Evolutionary conservation across 805 yeast genomes (phyloP).

Genomic region (Myxozyma nipponensis): DNA sequence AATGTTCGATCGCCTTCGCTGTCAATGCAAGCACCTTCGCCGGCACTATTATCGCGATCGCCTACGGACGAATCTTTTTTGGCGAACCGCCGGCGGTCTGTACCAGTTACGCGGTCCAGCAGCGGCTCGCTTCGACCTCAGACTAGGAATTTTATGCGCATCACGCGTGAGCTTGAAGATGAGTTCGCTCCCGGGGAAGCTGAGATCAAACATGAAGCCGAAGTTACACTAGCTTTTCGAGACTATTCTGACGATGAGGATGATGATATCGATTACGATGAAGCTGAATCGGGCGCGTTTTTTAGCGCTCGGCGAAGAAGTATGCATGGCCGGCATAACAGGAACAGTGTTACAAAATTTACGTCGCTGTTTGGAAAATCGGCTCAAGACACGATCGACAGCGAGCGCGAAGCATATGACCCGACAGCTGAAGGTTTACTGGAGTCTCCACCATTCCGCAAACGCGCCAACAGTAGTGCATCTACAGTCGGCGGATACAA

Average conservation of each 20-base stretch:
- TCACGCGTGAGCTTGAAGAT: constrained; percentile 25
- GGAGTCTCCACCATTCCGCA: constrained; percentile 6
- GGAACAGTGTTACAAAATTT: not conserved
- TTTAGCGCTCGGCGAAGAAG: not conserved
- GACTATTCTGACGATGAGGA: constrained; percentile 7
- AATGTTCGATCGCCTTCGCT: not conserved
- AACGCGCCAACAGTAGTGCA: not conserved
- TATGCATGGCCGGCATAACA: not conserved
- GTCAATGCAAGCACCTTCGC: not conserved
- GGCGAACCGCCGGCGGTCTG: constrained; percentile 21
- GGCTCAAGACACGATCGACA: not conserved
- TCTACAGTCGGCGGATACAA: not conserved
- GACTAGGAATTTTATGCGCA: constrained; percentile 24
- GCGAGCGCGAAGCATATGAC: no score
- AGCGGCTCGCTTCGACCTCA: constrained; percentile 27
- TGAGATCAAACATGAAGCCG: constrained; percentile 30
- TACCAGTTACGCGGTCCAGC: constrained; percentile 21
- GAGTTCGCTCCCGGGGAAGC: constrained; percentile 30
- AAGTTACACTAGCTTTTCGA: constrained; percentile 28
- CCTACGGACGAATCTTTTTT: not conserved
- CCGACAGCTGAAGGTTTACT: not conserved
- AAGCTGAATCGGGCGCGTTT: constrained; percentile 8
- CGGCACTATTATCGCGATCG: not conserved
- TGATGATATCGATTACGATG: constrained; percentile 22
- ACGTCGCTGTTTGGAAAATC: no score